Percentiles rank a stretch among this genome's conserved stretches.
Evolutionary conservation across 2,329 filamentous ascomycete genomes (phyloP).

Genomic region (Emergomyces africanus): DNA sequence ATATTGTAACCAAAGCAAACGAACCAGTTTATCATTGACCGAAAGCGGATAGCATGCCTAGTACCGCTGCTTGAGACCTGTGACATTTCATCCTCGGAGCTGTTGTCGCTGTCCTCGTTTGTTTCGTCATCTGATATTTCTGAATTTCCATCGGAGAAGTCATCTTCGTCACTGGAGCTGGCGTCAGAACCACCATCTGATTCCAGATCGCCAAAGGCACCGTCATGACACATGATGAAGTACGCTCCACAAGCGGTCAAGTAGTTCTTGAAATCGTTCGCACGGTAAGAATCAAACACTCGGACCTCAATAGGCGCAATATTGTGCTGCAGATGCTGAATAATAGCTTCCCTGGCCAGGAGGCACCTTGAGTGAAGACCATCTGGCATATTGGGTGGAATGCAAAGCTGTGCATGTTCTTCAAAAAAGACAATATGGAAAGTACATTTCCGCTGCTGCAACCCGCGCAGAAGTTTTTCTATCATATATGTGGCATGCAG

Average conservation of each 20-base stretch:
- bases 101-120: constrained; percentile 7
- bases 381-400: constrained; percentile 33
- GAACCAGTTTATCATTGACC: constrained; percentile 43
- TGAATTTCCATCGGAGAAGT: constrained; percentile 11
- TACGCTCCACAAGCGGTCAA: constrained; percentile 43
- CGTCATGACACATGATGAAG: constrained; percentile 59
- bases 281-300: constrained; percentile 36
- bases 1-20: constrained; percentile 46
- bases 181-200: constrained; percentile 2
- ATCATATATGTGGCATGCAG: constrained; percentile 58
- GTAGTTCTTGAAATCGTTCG: constrained; percentile 43
- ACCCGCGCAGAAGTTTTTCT: constrained; percentile 50
- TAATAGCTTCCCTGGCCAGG: constrained; percentile 49
- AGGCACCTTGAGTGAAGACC: constrained; percentile 40
- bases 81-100: constrained; percentile 8
- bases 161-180: constrained; percentile 8
- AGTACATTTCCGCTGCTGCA: constrained; percentile 52
- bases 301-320: constrained; percentile 35
- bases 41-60: constrained; percentile 15
- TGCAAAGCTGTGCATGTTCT: constrained; percentile 37
- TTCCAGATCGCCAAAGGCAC: constrained; percentile 19
- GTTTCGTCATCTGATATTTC: constrained; percentile 10
- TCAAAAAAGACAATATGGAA: constrained; percentile 62
- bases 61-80: background rate
- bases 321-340: constrained; percentile 47